These are phyloP conservation scores for Xylariaceae sp. DNA, from an alignment of 2,329 filamentous ascomycete genomes.

Conservation along the genomic window DNA sequence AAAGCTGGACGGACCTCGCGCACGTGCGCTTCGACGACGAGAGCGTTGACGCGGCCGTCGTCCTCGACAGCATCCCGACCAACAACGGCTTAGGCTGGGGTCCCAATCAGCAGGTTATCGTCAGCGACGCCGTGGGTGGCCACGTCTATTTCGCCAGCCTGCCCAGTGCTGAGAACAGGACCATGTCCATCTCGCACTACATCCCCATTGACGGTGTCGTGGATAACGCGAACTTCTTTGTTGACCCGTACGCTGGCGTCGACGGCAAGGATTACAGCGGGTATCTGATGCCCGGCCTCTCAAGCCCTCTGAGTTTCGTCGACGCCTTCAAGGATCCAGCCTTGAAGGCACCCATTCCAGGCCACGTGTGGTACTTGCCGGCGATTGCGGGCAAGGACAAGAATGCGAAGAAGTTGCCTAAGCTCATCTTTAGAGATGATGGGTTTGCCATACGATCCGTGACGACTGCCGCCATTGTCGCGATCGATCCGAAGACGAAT, in stretches of 20 bases:
- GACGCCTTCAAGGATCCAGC: slow-evolving; percentile 42
- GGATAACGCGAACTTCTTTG: slow-evolving; percentile 66
- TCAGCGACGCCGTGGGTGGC: slow-evolving; percentile 54
- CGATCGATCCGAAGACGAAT: slow-evolving; percentile 55
- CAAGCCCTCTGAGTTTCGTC: slow-evolving; percentile 48
- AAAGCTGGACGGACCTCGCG: slow-evolving; percentile 57
- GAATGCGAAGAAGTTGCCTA: slow-evolving; percentile 49
- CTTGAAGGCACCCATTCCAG: slow-evolving; percentile 48
- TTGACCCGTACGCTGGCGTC: slow-evolving; percentile 55
- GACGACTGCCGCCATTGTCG: slow-evolving; percentile 60
- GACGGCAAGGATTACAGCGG: slow-evolving; percentile 57
- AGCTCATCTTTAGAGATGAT: slow-evolving; percentile 63
- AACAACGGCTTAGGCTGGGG: slow-evolving; percentile 65
- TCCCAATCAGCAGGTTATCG: slow-evolving; percentile 48
- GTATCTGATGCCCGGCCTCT: slow-evolving; percentile 57
- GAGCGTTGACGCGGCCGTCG: slow-evolving; percentile 52
- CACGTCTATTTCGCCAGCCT: slow-evolving; percentile 51
- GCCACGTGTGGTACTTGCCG: slow-evolving; percentile 53
- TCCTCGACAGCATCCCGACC: slow-evolving; percentile 54
- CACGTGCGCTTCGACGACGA: slow-evolving; percentile 47
- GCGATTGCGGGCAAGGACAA: slow-evolving; percentile 22
- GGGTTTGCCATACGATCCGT: slow-evolving; percentile 56
- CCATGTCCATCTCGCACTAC: slow-evolving; percentile 50
- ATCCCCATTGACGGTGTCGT: slow-evolving; percentile 53
- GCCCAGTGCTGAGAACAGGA: slow-evolving; percentile 36